Base-by-base conservation (phyloP, 2,329 filamentous ascomycete genomes). In the Pleomassaria siparia region DNA sequence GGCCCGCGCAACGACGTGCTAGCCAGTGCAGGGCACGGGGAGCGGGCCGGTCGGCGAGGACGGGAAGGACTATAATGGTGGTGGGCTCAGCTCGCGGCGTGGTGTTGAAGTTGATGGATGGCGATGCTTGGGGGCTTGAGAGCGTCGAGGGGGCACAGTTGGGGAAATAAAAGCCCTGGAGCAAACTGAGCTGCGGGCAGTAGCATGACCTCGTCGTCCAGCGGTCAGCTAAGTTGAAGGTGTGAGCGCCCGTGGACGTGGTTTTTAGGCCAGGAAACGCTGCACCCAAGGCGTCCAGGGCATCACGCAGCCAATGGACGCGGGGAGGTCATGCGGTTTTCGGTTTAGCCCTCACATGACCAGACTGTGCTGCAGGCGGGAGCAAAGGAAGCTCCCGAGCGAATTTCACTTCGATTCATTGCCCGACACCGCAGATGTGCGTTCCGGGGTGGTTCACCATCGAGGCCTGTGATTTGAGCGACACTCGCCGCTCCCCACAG, bases 141-240 rank as follows among this genome's bases (percentile, higher is more conserved):
- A 43, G 51, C 54, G 49, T 52, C 53, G 51, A 54, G 32, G 63
- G 62, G 63, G 62, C 62, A 64, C 57, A 58, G 59, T 54, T 51
- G 47, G 56, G 49, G 56, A 55, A 54, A 59, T 55, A 59, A 65
- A 60, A 50, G 59, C 50, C 46, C 45, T 50, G 46, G 51, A 59
- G 56, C 56, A 59, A 57, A 59, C 47, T 46, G 51, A 46, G 44
- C 46, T 50, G 56, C 50, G 47, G 57, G 60, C 64, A 46, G 51
- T 47, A 54, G 49, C 51, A 69, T 68, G 61, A 62, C 63, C 62
- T 60, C 50, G 60, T 44, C 54, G 32, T 44, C 53, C 58, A 64
- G 63, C 58, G 50, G 66, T 66, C 64, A 66, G 66, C 63, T 59
- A 61, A 64, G 61, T 58, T 65, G 64, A 60, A 66, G 61, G 60